phyloP scores from a whole-genome alignment of 2,329 filamentous ascomycete species.

The Stromatinia cepivora region DNA sequence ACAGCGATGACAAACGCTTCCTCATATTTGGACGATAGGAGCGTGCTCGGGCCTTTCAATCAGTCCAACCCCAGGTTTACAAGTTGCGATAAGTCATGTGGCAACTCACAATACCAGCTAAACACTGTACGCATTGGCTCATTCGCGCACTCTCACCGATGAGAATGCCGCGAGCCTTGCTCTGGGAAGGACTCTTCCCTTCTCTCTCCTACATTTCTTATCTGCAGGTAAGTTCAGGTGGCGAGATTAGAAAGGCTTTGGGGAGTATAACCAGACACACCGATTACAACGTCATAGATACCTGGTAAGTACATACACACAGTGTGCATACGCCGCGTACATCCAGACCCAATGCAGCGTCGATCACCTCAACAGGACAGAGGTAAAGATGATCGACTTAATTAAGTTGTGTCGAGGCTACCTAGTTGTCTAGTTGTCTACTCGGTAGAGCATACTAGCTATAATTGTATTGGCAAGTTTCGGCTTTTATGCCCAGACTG shows the following conservation, averaged over 20 bases:
- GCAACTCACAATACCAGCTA: background rate
- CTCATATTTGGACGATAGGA: background rate
- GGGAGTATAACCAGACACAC: background rate
- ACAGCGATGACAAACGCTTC: background rate
- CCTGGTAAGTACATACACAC: background rate
- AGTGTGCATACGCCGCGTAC: background rate
- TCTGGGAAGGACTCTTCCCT: background rate
- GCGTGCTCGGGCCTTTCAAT: background rate
- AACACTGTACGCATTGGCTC: background rate
- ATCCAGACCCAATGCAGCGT: conserved; percentile 6
- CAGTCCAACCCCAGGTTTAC: background rate
- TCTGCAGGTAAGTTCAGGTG: conserved; percentile 9
- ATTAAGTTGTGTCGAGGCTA: background rate
- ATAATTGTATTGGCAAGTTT: background rate
- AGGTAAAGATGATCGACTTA: background rate
- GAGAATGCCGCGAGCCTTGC: background rate
- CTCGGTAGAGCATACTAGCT: background rate
- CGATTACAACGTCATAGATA: conserved; percentile 14
- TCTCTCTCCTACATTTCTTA: conserved; percentile 2
- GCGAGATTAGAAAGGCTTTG: background rate
- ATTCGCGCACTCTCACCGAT: background rate
- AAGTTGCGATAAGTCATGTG: conserved; percentile 1
- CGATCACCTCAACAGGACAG: conserved; percentile 10
- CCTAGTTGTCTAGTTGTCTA: background rate
- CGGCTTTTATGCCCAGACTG: background rate